A percentile compares a stretch with the other conserved stretches of the same genome.
Evolutionary conservation across 495 filamentous ascomycete species (phyloP).

Genomic region (Xylaria intraflava): DNA sequence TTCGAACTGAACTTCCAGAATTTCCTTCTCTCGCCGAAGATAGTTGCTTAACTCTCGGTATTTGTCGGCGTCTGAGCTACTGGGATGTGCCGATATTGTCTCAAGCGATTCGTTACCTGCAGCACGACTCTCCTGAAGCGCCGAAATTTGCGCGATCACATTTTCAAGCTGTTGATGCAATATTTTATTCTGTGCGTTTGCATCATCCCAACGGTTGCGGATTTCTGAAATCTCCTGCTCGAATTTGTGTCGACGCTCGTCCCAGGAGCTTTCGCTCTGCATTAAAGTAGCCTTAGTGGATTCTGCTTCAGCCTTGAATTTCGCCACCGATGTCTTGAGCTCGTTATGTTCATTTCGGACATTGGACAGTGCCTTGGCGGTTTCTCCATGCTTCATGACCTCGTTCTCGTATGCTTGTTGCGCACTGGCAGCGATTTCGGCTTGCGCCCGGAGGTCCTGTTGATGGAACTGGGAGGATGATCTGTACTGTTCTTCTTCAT

Average conservation of each 20-base stretch:
- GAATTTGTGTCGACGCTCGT: constrained; percentile 67
- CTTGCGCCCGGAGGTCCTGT: constrained; percentile 86
- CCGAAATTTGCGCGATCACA: constrained; percentile 67
- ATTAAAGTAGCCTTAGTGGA: constrained; percentile 68
- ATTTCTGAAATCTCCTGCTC: constrained; percentile 78
- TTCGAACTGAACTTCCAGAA: constrained; percentile 90
- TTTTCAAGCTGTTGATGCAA: constrained; percentile 84
- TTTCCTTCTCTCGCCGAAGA: constrained; percentile 93
- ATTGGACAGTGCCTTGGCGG: constrained; percentile 71
- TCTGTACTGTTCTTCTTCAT: constrained; percentile 73
- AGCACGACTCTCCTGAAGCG: constrained; percentile 65
- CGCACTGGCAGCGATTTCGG: constrained; percentile 83
- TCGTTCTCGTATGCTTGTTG: constrained; percentile 94
- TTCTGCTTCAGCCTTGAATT: constrained; percentile 69
- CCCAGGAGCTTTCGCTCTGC: constrained; percentile 82
- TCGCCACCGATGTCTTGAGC: constrained; percentile 66
- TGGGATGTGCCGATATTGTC: constrained; percentile 21
- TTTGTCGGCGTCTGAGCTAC: constrained; percentile 44
- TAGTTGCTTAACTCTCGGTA: constrained; percentile 85
- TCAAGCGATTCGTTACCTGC: constrained; percentile 40
- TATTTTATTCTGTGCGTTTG: constrained; percentile 76
- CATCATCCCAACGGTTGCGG: constrained; percentile 68
- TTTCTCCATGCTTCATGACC: constrained; percentile 88
- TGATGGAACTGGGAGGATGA: constrained; percentile 74
- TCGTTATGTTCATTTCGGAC: constrained; percentile 75